Percentiles rank a stretch among this genome's conserved stretches.
Conservation (phyloP, 2,329 filamentous ascomycete species). For the Epichloe baconii region DNA sequence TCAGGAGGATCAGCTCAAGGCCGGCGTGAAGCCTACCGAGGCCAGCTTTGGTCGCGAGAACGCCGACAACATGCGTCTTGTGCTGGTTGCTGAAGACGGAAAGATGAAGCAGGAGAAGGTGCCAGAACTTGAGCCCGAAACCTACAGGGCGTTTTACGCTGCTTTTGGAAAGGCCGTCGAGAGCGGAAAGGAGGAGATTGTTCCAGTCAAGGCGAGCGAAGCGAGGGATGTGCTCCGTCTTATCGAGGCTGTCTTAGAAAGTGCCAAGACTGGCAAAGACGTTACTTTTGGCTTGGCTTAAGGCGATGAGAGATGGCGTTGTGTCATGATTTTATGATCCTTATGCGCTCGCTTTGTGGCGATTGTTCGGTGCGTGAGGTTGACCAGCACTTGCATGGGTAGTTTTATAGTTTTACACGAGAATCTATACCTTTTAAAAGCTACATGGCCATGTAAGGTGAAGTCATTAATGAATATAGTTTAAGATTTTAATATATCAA, state of each 20-base stretch:
- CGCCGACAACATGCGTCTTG: slow-evolving; percentile 45
- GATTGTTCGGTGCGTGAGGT: too few relatives aligned
- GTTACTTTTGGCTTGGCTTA: slow-evolving; percentile 17
- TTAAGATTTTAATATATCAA: too few relatives aligned
- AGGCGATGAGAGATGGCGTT: too few relatives aligned
- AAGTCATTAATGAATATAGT: too few relatives aligned
- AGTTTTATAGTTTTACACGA: too few relatives aligned
- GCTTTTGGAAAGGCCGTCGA: slow-evolving; percentile 34
- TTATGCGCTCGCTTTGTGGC: too few relatives aligned
- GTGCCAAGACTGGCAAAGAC: slow-evolving; percentile 33
- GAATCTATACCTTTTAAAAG: too few relatives aligned
- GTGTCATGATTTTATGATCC: too few relatives aligned
- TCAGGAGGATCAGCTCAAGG: slow-evolving; percentile 62
- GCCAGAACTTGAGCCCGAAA: slow-evolving; percentile 49
- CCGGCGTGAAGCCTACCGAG: slow-evolving; percentile 48
- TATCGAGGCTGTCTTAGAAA: slow-evolving; percentile 38
- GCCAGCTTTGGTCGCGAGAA: slow-evolving; percentile 52
- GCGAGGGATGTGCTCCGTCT: slow-evolving; percentile 40
- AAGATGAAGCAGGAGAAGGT: slow-evolving; percentile 34
- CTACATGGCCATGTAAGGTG: too few relatives aligned
- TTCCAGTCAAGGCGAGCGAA: slow-evolving; percentile 40
- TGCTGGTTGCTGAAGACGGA: slow-evolving; percentile 38
- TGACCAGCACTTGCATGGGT: too few relatives aligned
- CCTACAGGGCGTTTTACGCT: slow-evolving; percentile 57
- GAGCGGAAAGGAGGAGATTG: slow-evolving; percentile 33